These are phyloP conservation scores for Adenanthera pavonina DNA, from an alignment of 306 rosid species.

Conservation along the genomic window DNA sequence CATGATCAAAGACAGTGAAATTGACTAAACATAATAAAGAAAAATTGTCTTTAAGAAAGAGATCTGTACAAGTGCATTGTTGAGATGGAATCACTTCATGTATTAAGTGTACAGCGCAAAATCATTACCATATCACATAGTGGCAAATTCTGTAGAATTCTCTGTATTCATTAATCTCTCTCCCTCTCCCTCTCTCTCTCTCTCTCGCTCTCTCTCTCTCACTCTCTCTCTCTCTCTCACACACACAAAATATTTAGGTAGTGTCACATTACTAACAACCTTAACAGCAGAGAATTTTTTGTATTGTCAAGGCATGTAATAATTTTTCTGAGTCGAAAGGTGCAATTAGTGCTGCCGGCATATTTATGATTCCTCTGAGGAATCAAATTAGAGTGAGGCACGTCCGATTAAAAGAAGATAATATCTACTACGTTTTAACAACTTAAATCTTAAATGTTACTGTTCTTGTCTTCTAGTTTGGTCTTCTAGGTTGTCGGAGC, in stretches of 20 bases:
- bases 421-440: constrained; percentile 41
- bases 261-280: constrained; percentile 65
- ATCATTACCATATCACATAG: background rate
- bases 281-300: constrained; percentile 47
- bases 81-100: constrained; percentile 30
- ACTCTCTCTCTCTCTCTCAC: constrained; percentile 38
- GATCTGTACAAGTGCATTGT: constrained; percentile 37
- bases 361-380: constrained; percentile 38
- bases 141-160: background rate
- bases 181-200: too few species aligned
- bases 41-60: constrained; percentile 9
- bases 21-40: constrained; percentile 27
- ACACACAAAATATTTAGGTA: constrained; percentile 42
- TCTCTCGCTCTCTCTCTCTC: too few species aligned
- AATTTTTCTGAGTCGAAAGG: constrained; percentile 48
- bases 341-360: constrained; percentile 62
- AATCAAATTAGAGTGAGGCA: constrained; percentile 42
- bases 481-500: constrained; percentile 62
- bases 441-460: constrained; percentile 33
- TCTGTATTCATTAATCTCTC: background rate
- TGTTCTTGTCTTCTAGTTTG: constrained; percentile 54
- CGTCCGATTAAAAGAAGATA: constrained; percentile 34
- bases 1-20: constrained; percentile 3
- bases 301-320: constrained; percentile 51
- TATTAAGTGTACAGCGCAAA: background rate